Evolutionary conservation across 768 basidiomycete species (phyloP).

Genomic region (Tubosaeta sp.): DNA sequence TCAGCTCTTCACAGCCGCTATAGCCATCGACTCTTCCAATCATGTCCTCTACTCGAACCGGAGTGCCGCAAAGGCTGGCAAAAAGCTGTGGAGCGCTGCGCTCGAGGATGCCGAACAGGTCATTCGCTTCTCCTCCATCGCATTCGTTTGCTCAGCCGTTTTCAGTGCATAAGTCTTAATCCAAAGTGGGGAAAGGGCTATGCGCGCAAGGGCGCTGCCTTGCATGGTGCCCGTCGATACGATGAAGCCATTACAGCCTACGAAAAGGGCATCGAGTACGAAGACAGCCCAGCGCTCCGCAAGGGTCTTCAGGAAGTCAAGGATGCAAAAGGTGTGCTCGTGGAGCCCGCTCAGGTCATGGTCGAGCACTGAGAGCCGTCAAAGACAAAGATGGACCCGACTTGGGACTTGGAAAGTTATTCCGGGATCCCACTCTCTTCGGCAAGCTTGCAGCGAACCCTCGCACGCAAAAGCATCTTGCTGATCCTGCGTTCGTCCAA

Average conservation of each 20-base stretch:
- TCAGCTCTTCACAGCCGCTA: conserved; percentile 76
- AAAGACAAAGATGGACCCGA: conserved; percentile 43
- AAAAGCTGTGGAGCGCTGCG: conserved; percentile 71
- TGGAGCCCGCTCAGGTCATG: neutral
- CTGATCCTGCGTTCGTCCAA: conserved; percentile 78
- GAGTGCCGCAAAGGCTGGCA: conserved; percentile 86
- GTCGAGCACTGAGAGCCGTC: conserved; percentile 3
- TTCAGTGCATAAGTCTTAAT: conserved; percentile 73
- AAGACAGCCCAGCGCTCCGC: conserved; percentile 75
- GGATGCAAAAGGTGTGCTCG: conserved; percentile 66
- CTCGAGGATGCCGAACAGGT: conserved; percentile 91
- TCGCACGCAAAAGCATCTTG: conserved; percentile 76
- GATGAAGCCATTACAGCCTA: conserved; percentile 84
- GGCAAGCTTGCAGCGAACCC: conserved; percentile 85
- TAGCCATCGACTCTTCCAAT: conserved; percentile 76
- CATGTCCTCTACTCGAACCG: conserved; percentile 92
- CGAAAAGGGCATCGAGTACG: conserved; percentile 74
- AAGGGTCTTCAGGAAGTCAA: conserved; percentile 89
- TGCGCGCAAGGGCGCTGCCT: conserved; percentile 87
- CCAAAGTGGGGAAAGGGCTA: conserved; percentile 88
- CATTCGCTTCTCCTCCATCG: neutral
- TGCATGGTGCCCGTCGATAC: conserved; percentile 76
- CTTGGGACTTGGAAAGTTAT: conserved; percentile 67
- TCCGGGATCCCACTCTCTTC: conserved; percentile 78
- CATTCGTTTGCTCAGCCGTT: conserved; percentile 3